Evolutionary conservation across 179 eudicot genomes (phyloP).

Genomic region (Drosera spatulata): DNA sequence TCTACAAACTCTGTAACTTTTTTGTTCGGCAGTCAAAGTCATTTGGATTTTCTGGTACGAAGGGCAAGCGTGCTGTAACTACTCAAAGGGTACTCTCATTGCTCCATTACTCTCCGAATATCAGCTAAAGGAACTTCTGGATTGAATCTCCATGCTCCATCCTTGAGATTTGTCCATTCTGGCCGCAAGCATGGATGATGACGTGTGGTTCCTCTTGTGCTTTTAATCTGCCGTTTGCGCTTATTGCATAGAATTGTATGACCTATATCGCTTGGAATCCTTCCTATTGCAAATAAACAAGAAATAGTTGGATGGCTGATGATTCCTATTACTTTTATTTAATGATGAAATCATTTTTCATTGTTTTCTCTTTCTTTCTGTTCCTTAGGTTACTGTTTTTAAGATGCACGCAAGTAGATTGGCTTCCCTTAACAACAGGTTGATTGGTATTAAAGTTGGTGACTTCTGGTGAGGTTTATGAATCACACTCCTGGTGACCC

Average conservation of each 20-base stretch:
- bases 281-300: no score
- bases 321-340: no score
- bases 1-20: no score
- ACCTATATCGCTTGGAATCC: no score
- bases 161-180: background rate
- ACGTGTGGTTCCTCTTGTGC: no score
- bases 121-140: background rate
- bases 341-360: no score
- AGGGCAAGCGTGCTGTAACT: constrained; percentile 91
- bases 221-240: no score
- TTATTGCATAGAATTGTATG: no score
- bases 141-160: background rate
- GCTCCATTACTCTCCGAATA: background rate
- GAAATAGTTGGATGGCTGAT: no score
- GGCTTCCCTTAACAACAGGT: constrained; percentile 69
- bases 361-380: background rate
- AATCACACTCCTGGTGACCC: constrained; percentile 4
- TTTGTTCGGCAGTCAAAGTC: constrained; percentile 64
- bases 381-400: constrained; percentile 73
- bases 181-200: no score
- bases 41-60: constrained; percentile 98
- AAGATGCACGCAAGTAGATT: constrained; percentile 73
- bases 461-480: constrained; percentile 66
- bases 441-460: constrained; percentile 91
- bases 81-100: constrained; percentile 71